These are phyloP conservation scores for Sporobolomyces roseus DNA, from an alignment of 768 basidiomycete species.

Conservation along the genomic window DNA sequence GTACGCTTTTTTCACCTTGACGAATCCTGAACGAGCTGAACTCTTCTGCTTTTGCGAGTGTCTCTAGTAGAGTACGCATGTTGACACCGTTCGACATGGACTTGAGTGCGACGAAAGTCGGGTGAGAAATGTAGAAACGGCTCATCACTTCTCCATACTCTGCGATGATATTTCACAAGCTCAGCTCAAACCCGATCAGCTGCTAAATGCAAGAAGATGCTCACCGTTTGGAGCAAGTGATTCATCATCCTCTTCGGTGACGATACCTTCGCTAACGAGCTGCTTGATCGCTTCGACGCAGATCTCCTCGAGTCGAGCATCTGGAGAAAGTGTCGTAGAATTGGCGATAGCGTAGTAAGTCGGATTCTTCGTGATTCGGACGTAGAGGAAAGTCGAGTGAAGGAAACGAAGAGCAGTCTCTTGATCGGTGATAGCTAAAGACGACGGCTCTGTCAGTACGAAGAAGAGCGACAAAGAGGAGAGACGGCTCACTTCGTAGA, in stretches of 20 bases:
- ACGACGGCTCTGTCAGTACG: background rate
- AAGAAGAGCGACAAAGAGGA: too few species aligned
- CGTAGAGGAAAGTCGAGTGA: constrained; percentile 75
- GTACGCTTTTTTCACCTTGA: constrained; percentile 68
- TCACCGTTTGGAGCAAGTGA: constrained; percentile 22
- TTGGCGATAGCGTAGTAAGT: constrained; percentile 57
- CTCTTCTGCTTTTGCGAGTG: constrained; percentile 66
- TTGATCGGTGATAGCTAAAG: constrained; percentile 61
- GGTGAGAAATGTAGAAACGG: constrained; percentile 42
- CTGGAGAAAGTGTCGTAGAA: constrained; percentile 12
- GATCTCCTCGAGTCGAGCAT: constrained; percentile 57
- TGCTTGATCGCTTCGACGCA: constrained; percentile 56
- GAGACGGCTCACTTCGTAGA: constrained; percentile 49
- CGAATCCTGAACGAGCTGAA: constrained; percentile 67
- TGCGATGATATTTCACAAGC: background rate
- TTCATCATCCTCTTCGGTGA: constrained; percentile 47
- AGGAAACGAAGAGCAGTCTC: constrained; percentile 77
- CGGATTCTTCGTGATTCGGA: constrained; percentile 80
- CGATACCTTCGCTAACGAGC: constrained; percentile 51
- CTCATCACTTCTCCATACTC: constrained; percentile 55
- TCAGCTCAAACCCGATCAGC: background rate
- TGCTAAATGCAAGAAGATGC: background rate
- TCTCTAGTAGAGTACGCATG: constrained; percentile 56
- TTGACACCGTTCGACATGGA: constrained; percentile 46
- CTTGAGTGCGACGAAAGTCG: constrained; percentile 68